These are phyloP conservation scores for Spinacia oleracea DNA, from an alignment of 179 eudicot genomes.

Conservation along the genomic window DNA sequence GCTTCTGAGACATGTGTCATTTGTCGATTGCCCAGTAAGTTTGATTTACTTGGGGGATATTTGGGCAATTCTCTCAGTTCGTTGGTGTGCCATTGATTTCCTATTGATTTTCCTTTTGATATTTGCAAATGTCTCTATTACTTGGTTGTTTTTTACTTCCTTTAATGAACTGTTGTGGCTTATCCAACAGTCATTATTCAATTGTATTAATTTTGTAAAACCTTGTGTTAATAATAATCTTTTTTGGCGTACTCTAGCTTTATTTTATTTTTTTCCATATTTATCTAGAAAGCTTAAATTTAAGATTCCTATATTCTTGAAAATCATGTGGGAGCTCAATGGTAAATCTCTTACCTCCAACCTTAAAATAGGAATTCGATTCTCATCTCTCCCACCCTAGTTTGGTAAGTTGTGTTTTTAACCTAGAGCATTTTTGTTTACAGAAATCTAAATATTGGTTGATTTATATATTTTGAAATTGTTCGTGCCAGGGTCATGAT, in stretches of 20 bases:
- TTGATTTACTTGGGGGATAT: neutral
- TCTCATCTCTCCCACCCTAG: neutral
- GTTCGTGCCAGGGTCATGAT: conserved; percentile 73
- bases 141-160: neutral
- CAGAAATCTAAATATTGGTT: too few species aligned
- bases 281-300: neutral
- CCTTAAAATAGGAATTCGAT: neutral
- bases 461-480: neutral
- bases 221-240: neutral
- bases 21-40: conserved; percentile 97
- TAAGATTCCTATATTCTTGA: neutral
- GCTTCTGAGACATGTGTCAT: conserved; percentile 87
- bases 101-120: neutral
- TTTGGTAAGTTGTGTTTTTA: neutral
- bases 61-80: neutral
- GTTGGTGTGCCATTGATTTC: neutral
- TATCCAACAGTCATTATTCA: neutral
- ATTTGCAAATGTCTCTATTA: neutral
- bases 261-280: neutral
- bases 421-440: neutral
- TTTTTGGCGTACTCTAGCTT: neutral
- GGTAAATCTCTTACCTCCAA: neutral
- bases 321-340: neutral
- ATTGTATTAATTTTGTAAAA: neutral
- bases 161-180: neutral